Evolutionary conservation across 1,284 basidiomycete genomes (phyloP).

Genomic region (Sanghuangporus baumii): DNA sequence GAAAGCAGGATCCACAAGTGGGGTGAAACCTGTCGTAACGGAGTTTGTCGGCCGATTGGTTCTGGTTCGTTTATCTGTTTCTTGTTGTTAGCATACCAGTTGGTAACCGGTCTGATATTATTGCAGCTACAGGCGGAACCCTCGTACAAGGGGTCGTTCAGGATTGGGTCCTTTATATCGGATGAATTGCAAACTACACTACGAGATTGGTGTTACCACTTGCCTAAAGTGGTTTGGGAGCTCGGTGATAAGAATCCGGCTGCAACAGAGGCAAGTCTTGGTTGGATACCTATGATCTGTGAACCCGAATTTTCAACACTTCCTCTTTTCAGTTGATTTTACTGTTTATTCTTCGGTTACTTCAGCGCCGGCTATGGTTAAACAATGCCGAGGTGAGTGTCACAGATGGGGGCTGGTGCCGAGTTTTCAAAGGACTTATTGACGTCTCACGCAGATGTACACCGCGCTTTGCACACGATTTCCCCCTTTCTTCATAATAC

Average conservation of each 20-base stretch:
- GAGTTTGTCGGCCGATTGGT: conserved; percentile 68
- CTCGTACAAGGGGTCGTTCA: conserved; percentile 49
- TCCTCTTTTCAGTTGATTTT: conserved; percentile 45
- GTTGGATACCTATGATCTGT: conserved; percentile 18
- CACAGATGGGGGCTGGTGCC: background rate
- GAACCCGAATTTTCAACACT: background rate
- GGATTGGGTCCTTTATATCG: conserved; percentile 27
- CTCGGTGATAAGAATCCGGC: conserved; percentile 51
- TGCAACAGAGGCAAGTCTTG: conserved; percentile 48
- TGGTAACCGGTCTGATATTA: conserved; percentile 7
- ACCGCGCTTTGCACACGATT: conserved; percentile 50
- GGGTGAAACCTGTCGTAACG: conserved; percentile 56
- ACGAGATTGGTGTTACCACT: conserved; percentile 58
- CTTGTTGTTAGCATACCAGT: background rate
- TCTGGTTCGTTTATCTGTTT: conserved; percentile 42
- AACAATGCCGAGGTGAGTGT: conserved; percentile 38
- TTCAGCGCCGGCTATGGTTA: conserved; percentile 48
- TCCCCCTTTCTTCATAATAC: conserved; percentile 71
- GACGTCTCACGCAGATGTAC: conserved; percentile 32
- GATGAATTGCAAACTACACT: conserved; percentile 34
- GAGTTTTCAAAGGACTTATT: background rate
- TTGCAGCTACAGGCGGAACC: conserved; percentile 56
- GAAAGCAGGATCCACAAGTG: conserved; percentile 49
- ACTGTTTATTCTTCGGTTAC: conserved; percentile 54
- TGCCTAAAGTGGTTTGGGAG: conserved; percentile 84